Evolutionary conservation across 1,284 basidiomycete species (phyloP).

Genomic region (Leccinum pallidistipes): DNA sequence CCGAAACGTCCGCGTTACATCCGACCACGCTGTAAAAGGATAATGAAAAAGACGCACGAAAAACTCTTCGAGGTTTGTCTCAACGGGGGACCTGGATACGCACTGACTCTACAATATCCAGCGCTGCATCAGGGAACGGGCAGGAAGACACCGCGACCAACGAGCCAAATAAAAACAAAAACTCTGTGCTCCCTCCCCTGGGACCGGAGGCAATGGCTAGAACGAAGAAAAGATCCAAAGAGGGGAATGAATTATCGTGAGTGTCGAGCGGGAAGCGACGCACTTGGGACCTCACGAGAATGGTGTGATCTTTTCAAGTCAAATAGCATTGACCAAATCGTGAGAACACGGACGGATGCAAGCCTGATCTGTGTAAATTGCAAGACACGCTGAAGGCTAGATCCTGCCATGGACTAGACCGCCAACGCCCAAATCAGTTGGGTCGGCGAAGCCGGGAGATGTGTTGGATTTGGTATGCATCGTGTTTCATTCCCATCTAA

Average conservation of each 20-base stretch:
- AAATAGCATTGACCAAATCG: not conserved
- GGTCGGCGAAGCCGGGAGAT: not conserved
- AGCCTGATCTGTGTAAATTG: not conserved
- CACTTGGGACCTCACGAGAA: not conserved
- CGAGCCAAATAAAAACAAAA: not conserved
- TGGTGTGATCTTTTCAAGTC: not conserved
- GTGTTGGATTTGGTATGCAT: not conserved
- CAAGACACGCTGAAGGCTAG: not conserved
- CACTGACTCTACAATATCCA: not conserved
- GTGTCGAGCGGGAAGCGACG: not conserved
- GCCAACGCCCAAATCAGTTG: not conserved
- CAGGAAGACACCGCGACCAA: not conserved
- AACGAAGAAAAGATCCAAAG: not conserved
- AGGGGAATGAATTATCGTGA: not conserved
- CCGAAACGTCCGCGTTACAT: not conserved
- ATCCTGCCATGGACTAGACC: not conserved
- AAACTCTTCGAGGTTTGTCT: not conserved
- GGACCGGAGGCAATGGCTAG: not conserved
- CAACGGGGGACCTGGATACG: not conserved
- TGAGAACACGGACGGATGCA: not conserved
- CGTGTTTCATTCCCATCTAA: not conserved
- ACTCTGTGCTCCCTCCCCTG: not conserved
- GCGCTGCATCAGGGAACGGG: not conserved
- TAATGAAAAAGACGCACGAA: not conserved
- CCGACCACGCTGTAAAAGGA: not conserved